Evolutionary conservation across 495 filamentous ascomycete genomes (phyloP).

Genomic region (Aspergillus sparsus): DNA sequence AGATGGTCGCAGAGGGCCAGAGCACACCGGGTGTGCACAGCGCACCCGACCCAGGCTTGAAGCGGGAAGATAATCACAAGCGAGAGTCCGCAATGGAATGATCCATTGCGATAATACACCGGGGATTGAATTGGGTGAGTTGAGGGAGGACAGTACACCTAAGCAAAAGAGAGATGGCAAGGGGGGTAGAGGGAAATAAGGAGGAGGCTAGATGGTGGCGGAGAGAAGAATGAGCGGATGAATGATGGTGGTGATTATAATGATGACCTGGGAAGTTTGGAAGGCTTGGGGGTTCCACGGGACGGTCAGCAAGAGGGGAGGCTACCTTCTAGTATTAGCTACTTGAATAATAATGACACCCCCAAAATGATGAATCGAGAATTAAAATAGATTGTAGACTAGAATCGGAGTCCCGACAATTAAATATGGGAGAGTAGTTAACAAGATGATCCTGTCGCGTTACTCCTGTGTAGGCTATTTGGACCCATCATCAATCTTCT

Average conservation of each 20-base stretch:
- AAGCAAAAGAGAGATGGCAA: conserved; percentile 17
- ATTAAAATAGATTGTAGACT: neutral
- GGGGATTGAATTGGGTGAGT: neutral
- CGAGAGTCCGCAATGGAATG: conserved; percentile 17
- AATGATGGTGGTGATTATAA: conserved; percentile 15
- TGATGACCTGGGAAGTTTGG: conserved; percentile 10
- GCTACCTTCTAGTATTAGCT: neutral
- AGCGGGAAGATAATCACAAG: conserved; percentile 27
- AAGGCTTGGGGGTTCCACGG: conserved; percentile 6
- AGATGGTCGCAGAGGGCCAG: conserved; percentile 26
- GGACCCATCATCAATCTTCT: no score
- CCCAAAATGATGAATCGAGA: conserved; percentile 9
- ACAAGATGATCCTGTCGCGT: neutral
- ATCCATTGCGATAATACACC: conserved; percentile 23
- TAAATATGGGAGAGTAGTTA: neutral
- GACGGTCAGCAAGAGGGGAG: conserved; percentile 16
- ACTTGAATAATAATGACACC: neutral
- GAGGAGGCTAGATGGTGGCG: conserved; percentile 6
- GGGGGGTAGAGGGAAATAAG: conserved; percentile 21
- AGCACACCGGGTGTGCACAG: conserved; percentile 21
- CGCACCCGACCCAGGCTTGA: conserved; percentile 27
- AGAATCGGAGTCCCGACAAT: no score
- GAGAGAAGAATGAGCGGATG: conserved; percentile 17
- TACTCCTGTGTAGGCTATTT: no score
- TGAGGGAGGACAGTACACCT: neutral